Percentiles rank a stretch among this genome's conserved stretches.
These are phyloP conservation scores for Nemania serpens DNA, from an alignment of 2,329 filamentous ascomycete species.

Conservation along the genomic window DNA sequence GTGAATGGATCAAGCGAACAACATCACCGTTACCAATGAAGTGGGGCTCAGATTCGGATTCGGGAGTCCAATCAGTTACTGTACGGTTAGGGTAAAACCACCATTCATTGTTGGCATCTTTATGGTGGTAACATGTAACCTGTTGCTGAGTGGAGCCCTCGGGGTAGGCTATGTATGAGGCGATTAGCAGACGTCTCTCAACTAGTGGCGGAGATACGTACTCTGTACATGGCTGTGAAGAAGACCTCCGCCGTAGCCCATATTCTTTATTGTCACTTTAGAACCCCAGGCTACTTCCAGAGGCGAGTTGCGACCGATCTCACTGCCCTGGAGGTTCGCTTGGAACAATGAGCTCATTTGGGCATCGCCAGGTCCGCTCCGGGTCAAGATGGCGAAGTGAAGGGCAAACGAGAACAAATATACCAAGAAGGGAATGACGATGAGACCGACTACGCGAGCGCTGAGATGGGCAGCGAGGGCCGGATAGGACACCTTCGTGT, in stretches of 20 bases:
- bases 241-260: slow-evolving; percentile 97
- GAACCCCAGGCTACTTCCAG: slow-evolving; percentile 91
- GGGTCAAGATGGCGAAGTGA: slow-evolving; percentile 92
- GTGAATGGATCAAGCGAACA: slow-evolving; percentile 88
- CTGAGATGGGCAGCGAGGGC: slow-evolving; percentile 76
- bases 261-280: slow-evolving; percentile 93
- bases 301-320: slow-evolving; percentile 92
- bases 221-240: slow-evolving; percentile 95
- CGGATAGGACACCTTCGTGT: slow-evolving; percentile 77
- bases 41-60: slow-evolving; percentile 66
- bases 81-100: slow-evolving; percentile 94
- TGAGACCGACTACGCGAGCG: slow-evolving; percentile 83
- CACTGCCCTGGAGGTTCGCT: slow-evolving; percentile 90
- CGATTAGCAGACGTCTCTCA: slow-evolving; percentile 24
- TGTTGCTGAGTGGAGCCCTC: slow-evolving; percentile 95
- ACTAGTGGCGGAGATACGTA: slow-evolving; percentile 27
- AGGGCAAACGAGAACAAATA: slow-evolving; percentile 96
- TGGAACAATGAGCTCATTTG: slow-evolving; percentile 99
- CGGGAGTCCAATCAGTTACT: slow-evolving; percentile 72
- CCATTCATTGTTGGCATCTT: slow-evolving; percentile 99
- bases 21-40: slow-evolving; percentile 78
- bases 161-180: slow-evolving; percentile 65
- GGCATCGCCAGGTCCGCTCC: slow-evolving; percentile 94
- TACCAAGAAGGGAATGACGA: slow-evolving; percentile 84
- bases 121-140: slow-evolving; percentile 99